Conservation (phyloP, 192 early-diverging fungal genomes). For the Backusella parvicylindrica region DNA sequence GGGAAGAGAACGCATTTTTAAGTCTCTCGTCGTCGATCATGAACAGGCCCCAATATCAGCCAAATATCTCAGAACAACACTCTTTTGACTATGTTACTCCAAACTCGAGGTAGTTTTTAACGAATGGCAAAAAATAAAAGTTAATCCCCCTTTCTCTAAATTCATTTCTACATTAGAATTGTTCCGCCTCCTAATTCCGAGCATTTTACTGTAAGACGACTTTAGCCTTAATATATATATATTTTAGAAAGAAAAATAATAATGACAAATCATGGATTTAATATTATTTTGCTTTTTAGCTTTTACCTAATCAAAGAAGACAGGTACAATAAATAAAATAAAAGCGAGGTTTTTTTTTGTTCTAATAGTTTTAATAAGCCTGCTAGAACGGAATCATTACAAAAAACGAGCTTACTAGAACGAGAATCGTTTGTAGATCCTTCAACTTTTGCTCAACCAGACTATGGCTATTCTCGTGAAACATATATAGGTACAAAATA, state of each 20-base stretch:
- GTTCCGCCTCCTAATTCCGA: slow-evolving; percentile 3
- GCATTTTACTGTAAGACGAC: background rate
- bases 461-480: slow-evolving; percentile 7
- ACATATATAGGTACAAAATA: slow-evolving; percentile 15
- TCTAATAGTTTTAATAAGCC: background rate
- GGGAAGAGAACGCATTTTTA: background rate
- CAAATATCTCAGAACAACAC: background rate
- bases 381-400: background rate
- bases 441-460: background rate
- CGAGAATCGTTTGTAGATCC: slow-evolving; percentile 15
- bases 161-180: background rate
- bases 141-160: background rate
- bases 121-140: background rate
- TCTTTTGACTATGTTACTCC: slow-evolving; percentile 19
- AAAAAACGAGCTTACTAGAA: background rate
- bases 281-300: background rate
- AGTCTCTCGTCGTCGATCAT: background rate
- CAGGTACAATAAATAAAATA: slow-evolving; percentile 7
- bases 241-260: background rate
- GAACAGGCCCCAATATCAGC: background rate
- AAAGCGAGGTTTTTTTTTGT: background rate
- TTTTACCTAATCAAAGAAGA: background rate
- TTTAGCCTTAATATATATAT: background rate
- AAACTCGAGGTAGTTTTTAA: slow-evolving; percentile 19
- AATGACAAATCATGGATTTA: background rate